Evolutionary conservation across 352 stramenopile species (phyloP), one percentile per base, ranked within the genome.

Genomic region (Phytophthora tubulina): DNA sequence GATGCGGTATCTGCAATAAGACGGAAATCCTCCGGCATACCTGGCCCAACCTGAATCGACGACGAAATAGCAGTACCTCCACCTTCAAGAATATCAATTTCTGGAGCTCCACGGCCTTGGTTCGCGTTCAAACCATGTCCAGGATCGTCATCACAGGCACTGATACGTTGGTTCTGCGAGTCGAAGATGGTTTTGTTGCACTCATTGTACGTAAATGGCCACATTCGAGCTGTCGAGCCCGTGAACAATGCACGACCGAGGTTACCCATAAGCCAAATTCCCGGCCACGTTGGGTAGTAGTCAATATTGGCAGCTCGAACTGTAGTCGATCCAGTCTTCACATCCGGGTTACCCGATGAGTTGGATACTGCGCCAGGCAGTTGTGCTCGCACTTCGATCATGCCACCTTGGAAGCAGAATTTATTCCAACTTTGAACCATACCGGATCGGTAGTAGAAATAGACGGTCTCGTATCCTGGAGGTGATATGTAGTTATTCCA

Each of bases 251-350:
- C 94, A 35, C 97, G 79, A 17, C 95, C 96, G 9, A 99, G 76
- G 81, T 99, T 99, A 5, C 97, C 97, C 56, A 99, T 82, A 50
- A 99, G 79, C 96, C 97, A 99, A 65, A 99, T 93, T 6, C 96
- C 96, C 0, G 97, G 97, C 97, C 96, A 99, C 54, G 86, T 92
- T 32, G 87, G 86, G 68, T 83, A 95, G 36, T 72, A 84, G 54
- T 70, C 65, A 15, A 67, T 72, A 33, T 45, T 73, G 17, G 55
- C 38, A 5, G 64, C 57, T n/a, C 58, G 41, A 46, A 46, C 41
- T 9, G 41, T 46, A 5, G 41, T 46, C 3, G 81, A 73, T 4
- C 78, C 82, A 11, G 45, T 46, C 6, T 71, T 62, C 10, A 86
- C 4, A 27, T 88, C 76, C 1, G 80, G 80, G 30, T 88, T 86